phyloP scores from a whole-genome alignment of 2,329 filamentous ascomycete species.

The Pseudogymnoascus destructans region DNA sequence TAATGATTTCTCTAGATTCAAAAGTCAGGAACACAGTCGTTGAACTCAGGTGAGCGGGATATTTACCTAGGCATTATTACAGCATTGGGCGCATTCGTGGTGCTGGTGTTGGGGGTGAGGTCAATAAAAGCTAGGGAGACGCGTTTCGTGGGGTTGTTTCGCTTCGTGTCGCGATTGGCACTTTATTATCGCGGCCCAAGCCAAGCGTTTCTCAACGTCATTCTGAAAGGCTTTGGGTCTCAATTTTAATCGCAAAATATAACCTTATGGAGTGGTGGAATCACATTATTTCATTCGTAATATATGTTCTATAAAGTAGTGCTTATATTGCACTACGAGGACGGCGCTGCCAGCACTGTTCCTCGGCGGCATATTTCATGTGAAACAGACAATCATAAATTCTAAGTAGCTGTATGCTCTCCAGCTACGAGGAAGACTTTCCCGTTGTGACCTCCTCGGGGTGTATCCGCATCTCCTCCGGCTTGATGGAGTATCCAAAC shows the following conservation, averaged over 20 bases:
- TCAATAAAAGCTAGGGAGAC: slow-evolving; percentile 8
- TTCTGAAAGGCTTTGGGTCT: background rate
- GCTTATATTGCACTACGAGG: background rate
- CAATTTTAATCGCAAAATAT: background rate
- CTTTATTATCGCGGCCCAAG: background rate
- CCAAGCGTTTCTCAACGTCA: background rate
- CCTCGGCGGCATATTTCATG: background rate
- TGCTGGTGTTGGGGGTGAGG: background rate
- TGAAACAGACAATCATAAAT: background rate
- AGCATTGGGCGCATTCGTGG: slow-evolving; percentile 16
- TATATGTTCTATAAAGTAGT: background rate
- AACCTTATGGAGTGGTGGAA: background rate
- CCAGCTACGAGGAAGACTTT: background rate
- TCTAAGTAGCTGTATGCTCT: background rate
- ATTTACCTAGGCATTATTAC: slow-evolving; percentile 26
- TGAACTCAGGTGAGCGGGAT: background rate
- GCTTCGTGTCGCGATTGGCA: slow-evolving; percentile 5
- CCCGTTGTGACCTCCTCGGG: background rate
- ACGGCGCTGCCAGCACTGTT: background rate
- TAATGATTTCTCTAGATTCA: slow-evolving; percentile 80
- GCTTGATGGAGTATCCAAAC: slow-evolving; percentile 11
- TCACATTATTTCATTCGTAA: background rate
- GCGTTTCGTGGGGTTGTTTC: slow-evolving; percentile 11
- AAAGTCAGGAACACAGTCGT: slow-evolving; percentile 9
- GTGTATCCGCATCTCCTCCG: background rate